phyloP scores from a whole-genome alignment of 306 rosid genomes.

The Casuarina cunninghamiana region DNA sequence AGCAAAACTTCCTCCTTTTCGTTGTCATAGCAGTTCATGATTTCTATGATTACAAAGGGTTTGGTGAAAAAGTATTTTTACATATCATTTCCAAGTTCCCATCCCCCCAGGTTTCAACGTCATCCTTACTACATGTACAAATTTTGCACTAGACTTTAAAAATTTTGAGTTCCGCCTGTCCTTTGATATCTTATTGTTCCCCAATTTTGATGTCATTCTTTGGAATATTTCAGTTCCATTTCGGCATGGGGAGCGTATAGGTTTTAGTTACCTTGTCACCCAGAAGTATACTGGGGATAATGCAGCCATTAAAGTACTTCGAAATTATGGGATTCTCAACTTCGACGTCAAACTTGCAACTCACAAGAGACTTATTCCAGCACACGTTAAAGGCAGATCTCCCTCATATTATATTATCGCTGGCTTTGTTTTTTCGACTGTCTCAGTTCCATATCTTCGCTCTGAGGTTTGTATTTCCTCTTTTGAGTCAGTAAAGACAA shows the following conservation, averaged over 20 bases:
- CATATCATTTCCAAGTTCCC: too few species aligned
- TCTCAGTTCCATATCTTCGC: slow-evolving; percentile 98
- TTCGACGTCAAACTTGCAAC: slow-evolving; percentile 63
- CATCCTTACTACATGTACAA: not conserved
- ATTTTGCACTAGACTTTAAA: not conserved
- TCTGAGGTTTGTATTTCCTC: slow-evolving; percentile 72
- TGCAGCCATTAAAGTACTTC: slow-evolving; percentile 67
- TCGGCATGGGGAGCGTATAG: slow-evolving; percentile 97
- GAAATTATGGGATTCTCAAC: slow-evolving; percentile 52
- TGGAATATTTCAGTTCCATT: slow-evolving; percentile 63
- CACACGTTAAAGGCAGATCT: slow-evolving; percentile 85
- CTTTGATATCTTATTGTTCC: not conserved
- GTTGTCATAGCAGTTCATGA: not conserved
- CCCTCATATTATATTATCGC: slow-evolving; percentile 95
- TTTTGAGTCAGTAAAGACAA: slow-evolving; percentile 2
- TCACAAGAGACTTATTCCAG: slow-evolving; percentile 81
- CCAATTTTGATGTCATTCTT: not conserved
- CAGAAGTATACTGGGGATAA: slow-evolving; percentile 48
- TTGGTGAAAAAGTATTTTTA: not conserved
- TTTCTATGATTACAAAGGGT: not conserved
- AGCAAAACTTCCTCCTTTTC: not conserved
- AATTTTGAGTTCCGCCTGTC: not conserved
- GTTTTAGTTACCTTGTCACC: slow-evolving; percentile 64
- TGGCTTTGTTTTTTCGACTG: slow-evolving; percentile 85
- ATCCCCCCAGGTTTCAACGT: not conserved